Conservation (phyloP, 352 stramenopile species). For the Elongisporangium anandrum region DNA sequence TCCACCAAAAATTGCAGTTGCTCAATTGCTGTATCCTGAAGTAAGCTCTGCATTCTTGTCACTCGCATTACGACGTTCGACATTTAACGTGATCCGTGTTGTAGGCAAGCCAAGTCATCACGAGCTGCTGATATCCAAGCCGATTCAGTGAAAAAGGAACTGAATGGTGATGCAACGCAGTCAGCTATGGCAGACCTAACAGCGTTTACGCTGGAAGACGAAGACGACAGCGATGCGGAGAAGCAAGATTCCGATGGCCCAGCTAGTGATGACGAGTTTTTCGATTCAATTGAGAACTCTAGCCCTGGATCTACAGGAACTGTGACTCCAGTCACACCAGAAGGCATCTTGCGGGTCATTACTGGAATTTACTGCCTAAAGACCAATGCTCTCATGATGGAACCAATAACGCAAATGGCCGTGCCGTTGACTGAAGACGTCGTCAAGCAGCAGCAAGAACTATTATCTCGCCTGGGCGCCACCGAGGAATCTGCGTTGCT, state of each 20-base stretch:
- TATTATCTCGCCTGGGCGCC: slow-evolving; percentile 63
- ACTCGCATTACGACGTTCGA: background rate
- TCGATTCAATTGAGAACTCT: slow-evolving; percentile 74
- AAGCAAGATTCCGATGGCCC: slow-evolving; percentile 24
- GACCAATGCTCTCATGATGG: slow-evolving; percentile 43
- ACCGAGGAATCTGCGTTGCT: slow-evolving; percentile 60
- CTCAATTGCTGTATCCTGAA: slow-evolving; percentile 77
- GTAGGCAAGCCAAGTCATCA: slow-evolving; percentile 22
- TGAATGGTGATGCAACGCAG: background rate
- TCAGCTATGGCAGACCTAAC: slow-evolving; percentile 24
- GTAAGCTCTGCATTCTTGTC: slow-evolving; percentile 8
- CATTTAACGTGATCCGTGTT: background rate
- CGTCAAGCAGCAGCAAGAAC: slow-evolving; percentile 69
- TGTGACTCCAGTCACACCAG: slow-evolving; percentile 4
- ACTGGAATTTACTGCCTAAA: slow-evolving; percentile 33
- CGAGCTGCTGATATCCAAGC: slow-evolving; percentile 3
- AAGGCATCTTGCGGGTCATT: slow-evolving; percentile 32
- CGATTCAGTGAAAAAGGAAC: background rate
- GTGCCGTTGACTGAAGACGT: slow-evolving; percentile 79
- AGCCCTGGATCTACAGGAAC: no score
- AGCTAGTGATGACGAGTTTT: slow-evolving; percentile 78
- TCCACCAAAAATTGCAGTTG: slow-evolving; percentile 80
- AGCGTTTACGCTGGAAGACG: slow-evolving; percentile 25
- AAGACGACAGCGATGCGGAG: slow-evolving; percentile 7
- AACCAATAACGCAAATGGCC: slow-evolving; percentile 61